These are phyloP conservation scores for Haberlea rhodopensis DNA, from an alignment of 257 asterid genomes.

Conservation along the genomic window DNA sequence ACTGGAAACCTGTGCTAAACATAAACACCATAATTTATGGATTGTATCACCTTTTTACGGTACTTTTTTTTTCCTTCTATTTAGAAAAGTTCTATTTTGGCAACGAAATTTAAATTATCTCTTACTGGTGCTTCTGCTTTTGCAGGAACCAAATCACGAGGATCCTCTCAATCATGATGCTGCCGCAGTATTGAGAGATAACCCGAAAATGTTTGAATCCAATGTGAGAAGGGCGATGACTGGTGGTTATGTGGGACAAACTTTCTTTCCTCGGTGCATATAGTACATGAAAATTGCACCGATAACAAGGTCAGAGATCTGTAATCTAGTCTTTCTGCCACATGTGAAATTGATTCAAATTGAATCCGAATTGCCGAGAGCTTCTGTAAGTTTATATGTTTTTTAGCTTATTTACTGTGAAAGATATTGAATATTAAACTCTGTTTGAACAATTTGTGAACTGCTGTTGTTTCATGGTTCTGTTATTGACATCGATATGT, in stretches of 20 bases:
- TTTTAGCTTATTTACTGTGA: not conserved
- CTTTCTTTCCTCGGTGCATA: slow-evolving; percentile 33
- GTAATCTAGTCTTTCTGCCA: not conserved
- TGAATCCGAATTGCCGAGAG: not conserved
- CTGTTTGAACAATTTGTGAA: not conserved
- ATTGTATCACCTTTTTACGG: slow-evolving; percentile 91
- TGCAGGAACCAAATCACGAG: slow-evolving; percentile 95
- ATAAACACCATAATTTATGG: slow-evolving; percentile 90
- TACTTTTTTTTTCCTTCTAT: slow-evolving; percentile 24
- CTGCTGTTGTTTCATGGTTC: not conserved
- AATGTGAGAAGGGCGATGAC: slow-evolving; percentile 51
- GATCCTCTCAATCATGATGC: slow-evolving; percentile 98
- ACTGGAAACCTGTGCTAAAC: slow-evolving; percentile 97
- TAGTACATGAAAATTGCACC: slow-evolving; percentile 20
- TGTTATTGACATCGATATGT: too few relatives aligned
- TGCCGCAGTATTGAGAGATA: slow-evolving; percentile 65
- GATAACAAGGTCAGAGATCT: not conserved
- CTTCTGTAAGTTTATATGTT: not conserved
- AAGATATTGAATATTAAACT: not conserved
- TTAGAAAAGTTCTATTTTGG: not conserved
- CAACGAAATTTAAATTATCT: slow-evolving; percentile 14
- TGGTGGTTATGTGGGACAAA: slow-evolving; percentile 41
- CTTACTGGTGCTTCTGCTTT: slow-evolving; percentile 22
- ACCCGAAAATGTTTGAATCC: slow-evolving; percentile 37
- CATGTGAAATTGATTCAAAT: slow-evolving; percentile 9